Base-by-base conservation (phyloP, 1,284 basidiomycete genomes). In the Fomitopsis pinicola region DNA sequence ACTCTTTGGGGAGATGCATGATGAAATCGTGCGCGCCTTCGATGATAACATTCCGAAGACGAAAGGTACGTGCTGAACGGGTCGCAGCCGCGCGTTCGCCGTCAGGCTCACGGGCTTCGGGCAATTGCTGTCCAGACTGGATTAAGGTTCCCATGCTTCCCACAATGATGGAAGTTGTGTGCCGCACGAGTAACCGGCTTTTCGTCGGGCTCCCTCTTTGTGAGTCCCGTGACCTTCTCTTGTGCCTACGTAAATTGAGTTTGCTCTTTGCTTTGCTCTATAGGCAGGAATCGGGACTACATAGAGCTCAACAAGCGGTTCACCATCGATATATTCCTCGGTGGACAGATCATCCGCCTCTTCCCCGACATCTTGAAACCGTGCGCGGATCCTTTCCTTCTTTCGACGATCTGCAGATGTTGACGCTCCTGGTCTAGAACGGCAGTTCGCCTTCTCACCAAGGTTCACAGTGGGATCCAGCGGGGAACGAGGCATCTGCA, bases 181-280 rank as follows among this genome's bases (percentile, higher is more conserved):
- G 70, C 57, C 69, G 80, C 12, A 70, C 70, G 15, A 73, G 70
- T 57, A 79, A 80, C 59, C 71, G 80, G 9, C 68, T 80, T 8
- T 76, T 79, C 54, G 75, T 79, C 15, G 79, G 78, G 5, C 63
- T 72, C 22, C 77, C 78, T 8, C 61, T 77, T 7, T 80, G 79
- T 77, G 62, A 54, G 71, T 67, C 36, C 48, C 36, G 44, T 40
- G 35, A 28, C 19, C 38, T 28, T 48, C 12, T 30, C 12, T n/a
- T 28, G 35, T 58, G 38, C 33, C 58, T 15, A 26, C 42, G 19
- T 30, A 14, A 19, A 26, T 40, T 22, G 38, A 52, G 22, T 26
- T 22, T 40, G 45, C 28, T 35, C 12, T 40, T 6, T 40, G 38
- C 38, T 40, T 8, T 40, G 6, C 52, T 28, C 26, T 55, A 52